Base-by-base conservation (phyloP, 352 stramenopile genomes). In the Phytophthora fragariaefolia region DNA sequence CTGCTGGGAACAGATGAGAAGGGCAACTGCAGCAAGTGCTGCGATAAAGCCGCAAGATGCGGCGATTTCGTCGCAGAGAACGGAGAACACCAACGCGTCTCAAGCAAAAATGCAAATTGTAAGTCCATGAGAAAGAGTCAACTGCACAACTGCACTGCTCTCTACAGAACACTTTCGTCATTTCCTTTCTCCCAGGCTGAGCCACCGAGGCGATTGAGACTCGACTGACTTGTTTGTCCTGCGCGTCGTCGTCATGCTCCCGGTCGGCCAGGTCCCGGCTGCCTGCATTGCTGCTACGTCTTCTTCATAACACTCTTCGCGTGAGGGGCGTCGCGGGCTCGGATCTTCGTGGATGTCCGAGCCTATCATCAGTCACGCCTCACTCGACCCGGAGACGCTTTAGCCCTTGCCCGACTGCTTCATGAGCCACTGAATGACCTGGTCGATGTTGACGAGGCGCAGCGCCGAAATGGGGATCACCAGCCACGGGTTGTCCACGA, bases 401-500 rank as follows among this genome's bases (percentile, higher is more conserved):
- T 93, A 95, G 61, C 83, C 83, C 83, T 95, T 95, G 77, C 87
- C 87, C 38, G 87, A 96, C 80, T 99, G 95, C 61, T 96, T 96
- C 74, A 98, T 98, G 57, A 99, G 77, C 96, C 96, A 99, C 77
- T 98, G 94, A 47, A 99, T 95, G 60, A 99, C 95, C 76, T 98
- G 95, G 80, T 99, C 96, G 63, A 99, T 97, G 85, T 98, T 98
- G 46, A 97, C 97, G 63, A 97, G 89, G 55, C 97, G 93, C 40
- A 99, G 83, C 22, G 97, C 97, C 66, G 93, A 98, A 77, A 99
- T 99, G 34, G 97, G 97, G 66, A 99, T 98, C 45, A 99, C 94
- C 61, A 99, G 97, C 97, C 97, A 99, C 42, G 97, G 97, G 63
- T 98, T 99, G 71, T 99, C 97, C 71, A 98, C 96, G 48, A 99